Base-by-base conservation (phyloP, 164 flowering plant species). In the Vitis cinerea region DNA sequence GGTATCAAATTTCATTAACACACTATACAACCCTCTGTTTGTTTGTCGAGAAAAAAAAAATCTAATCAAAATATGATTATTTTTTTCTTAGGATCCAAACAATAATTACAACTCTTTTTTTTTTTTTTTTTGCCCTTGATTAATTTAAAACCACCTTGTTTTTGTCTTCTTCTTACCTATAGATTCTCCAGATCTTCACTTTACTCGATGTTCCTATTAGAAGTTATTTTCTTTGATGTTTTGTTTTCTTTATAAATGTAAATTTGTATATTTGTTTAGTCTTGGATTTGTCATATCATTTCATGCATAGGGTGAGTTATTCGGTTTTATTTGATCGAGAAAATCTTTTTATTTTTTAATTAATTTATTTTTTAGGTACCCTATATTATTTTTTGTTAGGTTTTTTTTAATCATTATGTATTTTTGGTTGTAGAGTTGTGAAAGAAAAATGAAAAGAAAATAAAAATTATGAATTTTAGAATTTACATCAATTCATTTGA, bases 241-340 rank as follows among this genome's bases (percentile, higher is more conserved):
- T 58, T 23, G 15, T 19, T 19, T 19, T 19, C 19, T 19, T 19
- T 19, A 19, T 19, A 19, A 19, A 19, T 19, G 19, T 19, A 63
- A 65, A 3, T 61, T 59, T 54, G 57, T 53, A 50, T 54, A 60
- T 65, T 19, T 59, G 53, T 77, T 60, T 67, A 79, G 9, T 50
- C 77, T 69, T 83, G 82, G 86, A 72, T 83, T 73, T 69, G 15
- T 71, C 68, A 68, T 30, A 14, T 81, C 61, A 11, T 81, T 60
- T 73, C 81, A 9, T 83, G 83, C 81, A 83, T 83, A 86, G 88
- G 88, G 86, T 85, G 27, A 69, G 79, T 76, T 60, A 16, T 60
- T 74, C 61, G 44, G 12, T 61, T 68, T 70, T 63, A 55, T 44
- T 3, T 14, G 4, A 61, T 47, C 3, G 53, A 6, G 7, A 37